Evolutionary conservation across 2,329 filamentous ascomycete genomes (phyloP), one percentile per base, ranked within the genome.

Genomic region (Claviceps paspali): DNA sequence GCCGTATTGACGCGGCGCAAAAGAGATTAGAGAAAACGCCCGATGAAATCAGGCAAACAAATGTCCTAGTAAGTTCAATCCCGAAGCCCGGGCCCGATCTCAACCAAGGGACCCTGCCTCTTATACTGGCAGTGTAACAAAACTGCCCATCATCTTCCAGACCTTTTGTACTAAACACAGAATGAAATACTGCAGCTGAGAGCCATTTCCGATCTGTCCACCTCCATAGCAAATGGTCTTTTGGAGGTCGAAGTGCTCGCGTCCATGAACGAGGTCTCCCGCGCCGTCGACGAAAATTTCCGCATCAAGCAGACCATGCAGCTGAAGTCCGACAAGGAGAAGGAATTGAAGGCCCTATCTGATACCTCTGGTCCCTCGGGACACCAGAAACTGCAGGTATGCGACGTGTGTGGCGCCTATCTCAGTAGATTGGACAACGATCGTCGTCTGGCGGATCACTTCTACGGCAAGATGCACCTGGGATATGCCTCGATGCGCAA

Each of bases 391-490:
- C 68, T 98, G 29, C 91, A 98, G 57, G 91, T 98, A 33, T 98
- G 91, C 68, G 91, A 98, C 60, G 91, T 96, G 1, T 98, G 91
- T 58, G 91, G 91, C 44, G 91, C 91, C 5, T 98, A 96, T 56
- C 70, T 98, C 27, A 86, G 79, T 44, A 67, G 91, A 17, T 70
- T 98, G 23, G 91, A 98, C 55, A 98, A 98, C 54, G 91, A 98
- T 57, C 74, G 91, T 26, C 73, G 91, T 22, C 59, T 98, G 53
- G 91, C 91, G 15, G 91, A 98, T 55, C 91, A 98, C 58, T 98
- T 98, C 56, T 96, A 95, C 59, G 91, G 91, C 17, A 98, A 98
- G 68, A 98, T 98, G 91, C 91, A 98, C 54, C 64, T 98, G 40
- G 91, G 91, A 0, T 98, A 96, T 56, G 91, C 91, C 12, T 84